Evolutionary conservation across 1,139 yeast species (phyloP).

Genomic region (Casaregolazyma suthepensis): DNA sequence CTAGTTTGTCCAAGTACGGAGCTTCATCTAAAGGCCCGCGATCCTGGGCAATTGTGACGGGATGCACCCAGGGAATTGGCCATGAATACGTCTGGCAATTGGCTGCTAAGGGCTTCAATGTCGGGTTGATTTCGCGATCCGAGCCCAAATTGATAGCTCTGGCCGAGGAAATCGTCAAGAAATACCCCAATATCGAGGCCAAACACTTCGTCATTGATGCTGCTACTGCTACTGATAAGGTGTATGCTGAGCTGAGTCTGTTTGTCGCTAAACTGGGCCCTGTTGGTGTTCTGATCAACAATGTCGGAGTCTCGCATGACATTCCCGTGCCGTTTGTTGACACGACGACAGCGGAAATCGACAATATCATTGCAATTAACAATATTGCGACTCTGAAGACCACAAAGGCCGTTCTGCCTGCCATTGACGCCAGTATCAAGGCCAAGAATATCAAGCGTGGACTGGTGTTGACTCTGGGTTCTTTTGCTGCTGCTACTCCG

Average conservation of each 20-base stretch:
- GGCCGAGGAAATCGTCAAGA: constrained; percentile 54
- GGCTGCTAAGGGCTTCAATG: constrained; percentile 77
- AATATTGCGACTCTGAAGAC: constrained; percentile 77
- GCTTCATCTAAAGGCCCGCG: constrained; percentile 30
- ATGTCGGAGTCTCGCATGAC: constrained; percentile 91
- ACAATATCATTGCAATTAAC: constrained; percentile 76
- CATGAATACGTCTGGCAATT: constrained; percentile 83
- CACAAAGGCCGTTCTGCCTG: constrained; percentile 71
- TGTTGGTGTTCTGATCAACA: constrained; percentile 75
- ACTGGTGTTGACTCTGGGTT: constrained; percentile 88
- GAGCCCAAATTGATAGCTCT: constrained; percentile 64
- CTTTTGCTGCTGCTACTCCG: constrained; percentile 91
- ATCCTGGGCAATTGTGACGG: constrained; percentile 88
- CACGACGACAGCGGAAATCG: constrained; percentile 67
- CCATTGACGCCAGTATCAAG: constrained; percentile 46
- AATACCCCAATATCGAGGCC: constrained; percentile 53
- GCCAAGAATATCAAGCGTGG: constrained; percentile 40
- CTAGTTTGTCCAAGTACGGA: constrained; percentile 66
- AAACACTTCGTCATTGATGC: constrained; percentile 76
- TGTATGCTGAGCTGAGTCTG: constrained; percentile 49
- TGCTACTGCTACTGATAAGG: constrained; percentile 46
- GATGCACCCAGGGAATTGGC: constrained; percentile 97
- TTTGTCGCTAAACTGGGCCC: constrained; percentile 42
- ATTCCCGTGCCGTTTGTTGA: constrained; percentile 92
- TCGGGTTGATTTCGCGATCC: constrained; percentile 81